Percentiles rank a stretch among this genome's conserved stretches.
Conservation (phyloP, 169 alveolate species). For the Babesia ovis region DNA sequence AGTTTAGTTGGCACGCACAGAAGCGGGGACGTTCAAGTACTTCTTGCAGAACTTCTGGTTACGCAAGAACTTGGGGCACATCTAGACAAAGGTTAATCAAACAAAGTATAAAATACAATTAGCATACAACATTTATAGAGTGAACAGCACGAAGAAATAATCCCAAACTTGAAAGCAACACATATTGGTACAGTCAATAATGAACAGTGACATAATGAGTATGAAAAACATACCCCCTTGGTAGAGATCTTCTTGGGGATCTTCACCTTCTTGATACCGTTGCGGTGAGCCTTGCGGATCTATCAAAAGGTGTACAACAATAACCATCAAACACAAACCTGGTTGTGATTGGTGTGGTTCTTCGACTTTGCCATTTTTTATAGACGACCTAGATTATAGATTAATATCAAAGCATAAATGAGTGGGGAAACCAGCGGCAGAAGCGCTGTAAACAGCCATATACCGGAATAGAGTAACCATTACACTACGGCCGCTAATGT, state of each 20-base stretch:
- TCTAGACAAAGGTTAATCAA: slow-evolving; percentile 35
- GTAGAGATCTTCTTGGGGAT: slow-evolving; percentile 78
- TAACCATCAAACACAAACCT: slow-evolving; percentile 62
- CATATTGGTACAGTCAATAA: neutral
- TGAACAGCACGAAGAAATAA: neutral
- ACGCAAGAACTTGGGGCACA: slow-evolving; percentile 85
- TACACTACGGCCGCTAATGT: neutral
- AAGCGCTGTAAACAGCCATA: too few species aligned
- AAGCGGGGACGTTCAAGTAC: slow-evolving; percentile 67
- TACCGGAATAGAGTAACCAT: too few species aligned
- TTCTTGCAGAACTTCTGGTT: slow-evolving; percentile 83
- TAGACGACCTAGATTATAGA: neutral
- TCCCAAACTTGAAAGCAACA: neutral
- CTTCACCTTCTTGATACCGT: slow-evolving; percentile 81
- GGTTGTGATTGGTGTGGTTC: slow-evolving; percentile 88
- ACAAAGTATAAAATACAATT: neutral
- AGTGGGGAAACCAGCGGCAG: too few species aligned
- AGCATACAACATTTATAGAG: neutral
- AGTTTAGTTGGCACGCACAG: slow-evolving; percentile 7
- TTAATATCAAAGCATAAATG: too few species aligned
- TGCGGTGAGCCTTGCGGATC: slow-evolving; percentile 85
- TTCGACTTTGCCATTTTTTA: slow-evolving; percentile 84
- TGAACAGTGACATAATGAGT: neutral
- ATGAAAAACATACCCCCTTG: slow-evolving; percentile 76
- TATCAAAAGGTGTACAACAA: slow-evolving; percentile 13